Percentiles rank a stretch among this genome's conserved stretches.
Evolutionary conservation across 768 basidiomycete genomes (phyloP).

Genomic region (Mrakia frigida): DNA sequence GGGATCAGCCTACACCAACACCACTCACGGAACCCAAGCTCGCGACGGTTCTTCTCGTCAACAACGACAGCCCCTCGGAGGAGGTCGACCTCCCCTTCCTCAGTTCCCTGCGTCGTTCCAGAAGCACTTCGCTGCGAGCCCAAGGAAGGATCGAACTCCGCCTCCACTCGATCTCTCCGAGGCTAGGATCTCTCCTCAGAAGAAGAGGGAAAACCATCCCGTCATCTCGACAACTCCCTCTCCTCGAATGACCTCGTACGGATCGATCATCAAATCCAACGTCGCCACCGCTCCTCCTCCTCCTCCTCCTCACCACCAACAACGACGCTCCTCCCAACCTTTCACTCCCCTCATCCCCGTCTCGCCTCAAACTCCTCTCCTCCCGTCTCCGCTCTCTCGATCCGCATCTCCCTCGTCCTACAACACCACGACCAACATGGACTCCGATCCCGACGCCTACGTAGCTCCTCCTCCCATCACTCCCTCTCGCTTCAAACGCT

Average conservation of each 20-base stretch:
- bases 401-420: neutral
- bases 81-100: conserved; percentile 7
- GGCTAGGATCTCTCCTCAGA: conserved; percentile 6
- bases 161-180: conserved; percentile 17
- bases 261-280: no score
- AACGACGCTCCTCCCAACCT: neutral
- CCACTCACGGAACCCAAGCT: neutral
- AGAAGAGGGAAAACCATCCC: neutral
- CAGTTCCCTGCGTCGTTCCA: conserved; percentile 18
- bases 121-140: conserved; percentile 17
- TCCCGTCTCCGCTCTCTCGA: neutral
- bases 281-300: neutral
- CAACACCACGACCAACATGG: conserved; percentile 1
- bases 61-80: neutral
- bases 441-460: neutral
- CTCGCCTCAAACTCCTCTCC: conserved; percentile 2
- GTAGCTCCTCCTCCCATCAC: neutral
- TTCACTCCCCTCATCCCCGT: conserved; percentile 15
- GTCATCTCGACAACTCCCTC: neutral
- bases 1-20: neutral
- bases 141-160: neutral
- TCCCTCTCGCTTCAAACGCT: conserved; percentile 10
- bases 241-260: conserved; percentile 8
- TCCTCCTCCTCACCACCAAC: neutral
- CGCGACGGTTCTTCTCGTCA: no score